Evolutionary conservation across 1,284 basidiomycete species (phyloP), one percentile per base, ranked within the genome.

Genomic region (Fomes fomentarius): DNA sequence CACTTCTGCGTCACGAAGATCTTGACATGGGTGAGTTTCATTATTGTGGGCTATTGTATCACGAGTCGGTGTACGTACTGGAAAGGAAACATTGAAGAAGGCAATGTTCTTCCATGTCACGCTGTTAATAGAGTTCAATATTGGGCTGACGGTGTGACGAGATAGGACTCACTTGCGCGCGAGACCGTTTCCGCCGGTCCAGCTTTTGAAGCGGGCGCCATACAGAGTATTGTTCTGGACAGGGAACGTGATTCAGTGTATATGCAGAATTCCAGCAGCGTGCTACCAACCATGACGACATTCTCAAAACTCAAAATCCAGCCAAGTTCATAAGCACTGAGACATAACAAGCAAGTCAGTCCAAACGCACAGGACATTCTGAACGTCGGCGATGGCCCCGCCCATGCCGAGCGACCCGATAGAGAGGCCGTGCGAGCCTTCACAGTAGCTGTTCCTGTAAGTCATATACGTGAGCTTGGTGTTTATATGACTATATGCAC

Each of bases 1-100:
- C 63, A 83, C 81, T 85, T 85, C 64, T 86, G 84, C 2, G 83
- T 85, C 14, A 84, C 71, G 59, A 81, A 84, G 39, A 86, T 83
- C 80, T 83, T 58, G 10, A 7, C 17, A 31, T 25, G 28, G 12
- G 17, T 14, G 31, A 30, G 8, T 12, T 31, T 31, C 8, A 14
- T 24, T 10, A 4, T 31, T n/a, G 1, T 25, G 14, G 22, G 22
- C 44, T 8, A n/a, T 22, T 21, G 26, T 17, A n/a, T n/a, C n/a
- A n/a, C n/a, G n/a, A n/a, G n/a, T n/a, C n/a, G n/a, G n/a, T n/a
- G n/a, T 25, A 69, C 79, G 51, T 63, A 83, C 81, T 3, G 83
- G 82, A 66, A 84, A 82, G 3, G 74, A 74, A 9, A 85, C 82
- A 38, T 81, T 76, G 26, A 70, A 56, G 62, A 85, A 78, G 0